Evolutionary conservation across 345 rosid species (phyloP).

Genomic region (Triadica sebifera): DNA sequence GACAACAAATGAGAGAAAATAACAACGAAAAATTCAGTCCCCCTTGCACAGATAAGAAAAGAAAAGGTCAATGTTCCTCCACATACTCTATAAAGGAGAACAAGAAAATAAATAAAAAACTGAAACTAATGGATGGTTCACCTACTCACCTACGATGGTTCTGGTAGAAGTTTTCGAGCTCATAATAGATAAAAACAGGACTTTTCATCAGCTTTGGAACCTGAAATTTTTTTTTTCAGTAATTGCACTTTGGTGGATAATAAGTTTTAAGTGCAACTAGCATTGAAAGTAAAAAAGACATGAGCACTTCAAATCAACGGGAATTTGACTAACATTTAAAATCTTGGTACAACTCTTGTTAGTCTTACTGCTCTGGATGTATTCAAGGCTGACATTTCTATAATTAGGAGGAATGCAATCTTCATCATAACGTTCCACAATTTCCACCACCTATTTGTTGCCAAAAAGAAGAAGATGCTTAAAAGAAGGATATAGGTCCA

Average conservation of each 20-base stretch:
- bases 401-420: constrained; percentile 48
- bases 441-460: constrained; percentile 56
- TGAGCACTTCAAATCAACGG: background rate
- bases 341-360: constrained; percentile 59
- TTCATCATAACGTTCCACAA: constrained; percentile 54
- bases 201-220: constrained; percentile 33
- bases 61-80: background rate
- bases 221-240: constrained; percentile 16
- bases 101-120: background rate
- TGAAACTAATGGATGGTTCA: background rate
- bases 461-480: background rate
- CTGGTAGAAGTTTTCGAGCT: constrained; percentile 32
- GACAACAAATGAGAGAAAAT: background rate
- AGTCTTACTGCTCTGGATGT: constrained; percentile 41
- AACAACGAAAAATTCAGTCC: background rate
- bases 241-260: background rate
- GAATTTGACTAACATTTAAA: constrained; percentile 46
- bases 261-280: background rate
- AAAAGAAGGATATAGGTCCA: constrained; percentile 3
- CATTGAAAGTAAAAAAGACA: background rate
- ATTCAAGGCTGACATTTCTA: constrained; percentile 27
- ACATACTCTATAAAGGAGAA: background rate
- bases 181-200: constrained; percentile 31
- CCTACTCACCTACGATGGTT: constrained; percentile 29
- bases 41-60: background rate